Percentiles rank a stretch among this genome's conserved stretches.
Conservation (phyloP, 805 yeast genomes). For the Groenewaldozyma salmanticensis region DNA sequence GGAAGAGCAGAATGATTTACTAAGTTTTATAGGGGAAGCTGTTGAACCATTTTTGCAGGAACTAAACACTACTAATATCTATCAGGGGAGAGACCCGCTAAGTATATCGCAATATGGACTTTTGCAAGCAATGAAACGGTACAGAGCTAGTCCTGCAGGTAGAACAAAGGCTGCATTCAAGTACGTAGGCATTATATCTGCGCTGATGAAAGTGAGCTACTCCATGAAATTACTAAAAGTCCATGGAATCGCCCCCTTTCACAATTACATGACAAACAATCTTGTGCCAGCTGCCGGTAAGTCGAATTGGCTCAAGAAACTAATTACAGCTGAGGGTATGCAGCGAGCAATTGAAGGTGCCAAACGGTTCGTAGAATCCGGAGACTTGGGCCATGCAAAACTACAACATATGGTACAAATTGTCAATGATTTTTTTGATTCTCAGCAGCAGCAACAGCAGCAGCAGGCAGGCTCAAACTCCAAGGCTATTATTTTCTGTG, state of each 20-base stretch:
- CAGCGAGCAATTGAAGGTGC: background rate
- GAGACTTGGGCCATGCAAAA: conserved; percentile 58
- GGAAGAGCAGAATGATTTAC: conserved; percentile 45
- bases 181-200: background rate
- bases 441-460: background rate
- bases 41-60: conserved; percentile 53
- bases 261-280: conserved; percentile 47
- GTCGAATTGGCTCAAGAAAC: conserved; percentile 20
- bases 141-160: no score
- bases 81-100: conserved; percentile 56
- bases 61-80: conserved; percentile 55
- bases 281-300: conserved; percentile 30
- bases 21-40: conserved; percentile 51
- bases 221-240: conserved; percentile 43
- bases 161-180: conserved; percentile 13
- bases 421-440: conserved; percentile 42
- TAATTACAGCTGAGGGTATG: conserved; percentile 46
- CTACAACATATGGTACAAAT: conserved; percentile 49
- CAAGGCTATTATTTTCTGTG: conserved; percentile 81
- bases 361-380: background rate
- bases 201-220: conserved; percentile 58
- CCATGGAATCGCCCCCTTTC: conserved; percentile 77
- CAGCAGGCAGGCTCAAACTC: conserved; percentile 21
- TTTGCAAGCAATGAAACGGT: conserved; percentile 54
- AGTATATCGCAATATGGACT: conserved; percentile 62